Evolutionary conservation across 2,329 filamentous ascomycete species (phyloP).

Genomic region (Fusarium coffeatum): DNA sequence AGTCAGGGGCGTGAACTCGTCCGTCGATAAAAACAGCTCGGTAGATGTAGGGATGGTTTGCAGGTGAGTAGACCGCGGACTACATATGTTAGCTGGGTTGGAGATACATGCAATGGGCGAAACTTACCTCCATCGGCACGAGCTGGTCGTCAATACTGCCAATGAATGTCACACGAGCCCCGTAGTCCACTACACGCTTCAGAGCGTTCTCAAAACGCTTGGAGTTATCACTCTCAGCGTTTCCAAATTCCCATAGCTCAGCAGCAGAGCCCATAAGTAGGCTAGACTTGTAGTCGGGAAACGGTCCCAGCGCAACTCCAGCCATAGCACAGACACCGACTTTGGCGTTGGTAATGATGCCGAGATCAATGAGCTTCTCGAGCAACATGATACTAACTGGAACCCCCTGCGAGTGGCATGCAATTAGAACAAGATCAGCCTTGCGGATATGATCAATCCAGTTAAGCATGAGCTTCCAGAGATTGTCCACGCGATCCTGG

Average conservation of each 20-base stretch:
- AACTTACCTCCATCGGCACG: conserved; percentile 83
- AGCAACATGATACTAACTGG: conserved; percentile 93
- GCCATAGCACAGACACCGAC: conserved; percentile 92
- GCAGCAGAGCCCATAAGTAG: conserved; percentile 91
- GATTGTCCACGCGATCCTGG: conserved; percentile 84
- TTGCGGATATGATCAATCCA: conserved; percentile 91
- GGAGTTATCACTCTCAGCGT: conserved; percentile 83
- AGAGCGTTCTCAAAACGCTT: conserved; percentile 83
- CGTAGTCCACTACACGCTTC: conserved; percentile 78
- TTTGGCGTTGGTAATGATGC: conserved; percentile 79
- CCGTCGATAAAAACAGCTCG: conserved; percentile 97
- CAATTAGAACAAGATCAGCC: conserved; percentile 91
- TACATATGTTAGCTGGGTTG: conserved; percentile 48
- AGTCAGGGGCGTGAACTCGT: conserved; percentile 90
- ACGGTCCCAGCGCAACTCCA: conserved; percentile 92
- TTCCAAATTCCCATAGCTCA: conserved; percentile 93
- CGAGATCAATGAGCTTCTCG: conserved; percentile 90
- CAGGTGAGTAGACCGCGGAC: conserved; percentile 88
- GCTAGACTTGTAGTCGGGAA: conserved; percentile 89
- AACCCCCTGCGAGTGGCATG: conserved; percentile 95
- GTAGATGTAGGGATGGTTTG: conserved; percentile 92
- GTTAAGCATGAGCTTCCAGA: conserved; percentile 95
- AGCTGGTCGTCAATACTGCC: conserved; percentile 98
- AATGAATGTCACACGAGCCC: conserved; percentile 85
- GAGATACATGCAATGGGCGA: neutral